A percentile compares a stretch with the other conserved stretches of the same genome.
phyloP scores from a whole-genome alignment of 129 eudicot species.

The Ambrosia trifida region DNA sequence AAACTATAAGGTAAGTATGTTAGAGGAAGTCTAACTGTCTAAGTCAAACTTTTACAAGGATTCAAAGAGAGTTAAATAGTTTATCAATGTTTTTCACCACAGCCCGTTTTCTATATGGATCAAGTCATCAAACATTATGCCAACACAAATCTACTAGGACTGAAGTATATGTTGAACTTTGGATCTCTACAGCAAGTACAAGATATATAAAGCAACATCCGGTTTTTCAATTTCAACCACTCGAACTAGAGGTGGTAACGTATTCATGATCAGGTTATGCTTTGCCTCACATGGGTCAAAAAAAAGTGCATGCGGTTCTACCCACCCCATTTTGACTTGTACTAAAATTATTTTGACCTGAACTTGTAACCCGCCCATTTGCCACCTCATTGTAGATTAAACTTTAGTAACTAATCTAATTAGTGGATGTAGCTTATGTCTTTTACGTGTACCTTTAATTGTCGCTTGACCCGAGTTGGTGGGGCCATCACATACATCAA shows the following conservation, averaged over 20 bases:
- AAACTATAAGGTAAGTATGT: not conserved
- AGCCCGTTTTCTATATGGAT: conserved; percentile 12
- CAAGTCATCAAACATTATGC: conserved; percentile 2
- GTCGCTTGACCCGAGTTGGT: conserved; percentile 62
- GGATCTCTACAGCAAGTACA: not conserved
- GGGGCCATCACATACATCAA: conserved; percentile 69
- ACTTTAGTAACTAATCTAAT: not conserved
- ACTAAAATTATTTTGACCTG: not conserved
- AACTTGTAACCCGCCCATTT: not conserved
- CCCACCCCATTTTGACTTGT: not conserved
- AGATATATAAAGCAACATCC: not conserved
- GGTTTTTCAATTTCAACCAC: not conserved
- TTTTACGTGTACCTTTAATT: conserved; percentile 40
- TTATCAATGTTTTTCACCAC: not conserved
- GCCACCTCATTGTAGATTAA: not conserved
- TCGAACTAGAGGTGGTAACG: conserved; percentile 5
- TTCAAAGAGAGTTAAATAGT: not conserved
- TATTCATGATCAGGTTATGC: not conserved
- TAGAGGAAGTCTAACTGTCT: conserved; percentile 6
- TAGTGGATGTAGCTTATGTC: conserved; percentile 4
- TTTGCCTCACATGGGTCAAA: conserved; percentile 2
- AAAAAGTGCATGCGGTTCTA: not conserved
- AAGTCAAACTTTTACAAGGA: conserved; percentile 9
- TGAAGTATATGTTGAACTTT: not conserved
- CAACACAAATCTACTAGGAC: not conserved